Evolutionary conservation across 2,329 filamentous ascomycete species (phyloP).

Genomic region (Trichophyton simii): DNA sequence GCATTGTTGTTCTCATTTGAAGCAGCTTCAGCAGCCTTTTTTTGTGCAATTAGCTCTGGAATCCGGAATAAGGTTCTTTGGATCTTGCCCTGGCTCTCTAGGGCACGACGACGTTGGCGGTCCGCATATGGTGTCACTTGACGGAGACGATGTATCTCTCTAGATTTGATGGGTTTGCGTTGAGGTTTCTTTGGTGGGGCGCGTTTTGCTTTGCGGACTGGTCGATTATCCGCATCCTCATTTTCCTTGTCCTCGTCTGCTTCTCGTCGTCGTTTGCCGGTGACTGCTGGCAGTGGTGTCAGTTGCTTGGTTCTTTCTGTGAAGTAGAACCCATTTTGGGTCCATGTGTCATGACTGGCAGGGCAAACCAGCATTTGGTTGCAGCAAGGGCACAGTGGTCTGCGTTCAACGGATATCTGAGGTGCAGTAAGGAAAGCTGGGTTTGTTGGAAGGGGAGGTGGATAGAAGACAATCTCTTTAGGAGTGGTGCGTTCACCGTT

Average conservation of each 20-base stretch:
- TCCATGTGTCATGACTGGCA: constrained; percentile 8
- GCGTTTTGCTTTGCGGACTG: background rate
- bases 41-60: constrained; percentile 22
- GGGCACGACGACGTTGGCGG: constrained; percentile 20
- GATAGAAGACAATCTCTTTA: background rate
- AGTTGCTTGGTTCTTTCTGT: constrained; percentile 3
- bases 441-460: background rate
- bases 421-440: background rate
- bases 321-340: background rate
- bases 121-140: constrained; percentile 19
- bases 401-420: background rate
- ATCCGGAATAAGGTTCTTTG: constrained; percentile 25
- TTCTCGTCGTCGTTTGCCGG: constrained; percentile 5
- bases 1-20: background rate
- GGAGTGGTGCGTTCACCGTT: background rate
- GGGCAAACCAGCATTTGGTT: constrained; percentile 9
- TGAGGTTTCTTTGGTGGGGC: background rate
- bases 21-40: constrained; percentile 16
- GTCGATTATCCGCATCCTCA: background rate
- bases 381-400: constrained; percentile 10
- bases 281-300: constrained; percentile 9
- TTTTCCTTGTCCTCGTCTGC: background rate
- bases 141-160: constrained; percentile 9
- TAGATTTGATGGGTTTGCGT: constrained; percentile 4
- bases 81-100: constrained; percentile 22